These are phyloP conservation scores for Dovyalis caffra DNA, from an alignment of 345 rosid species.

Conservation along the genomic window DNA sequence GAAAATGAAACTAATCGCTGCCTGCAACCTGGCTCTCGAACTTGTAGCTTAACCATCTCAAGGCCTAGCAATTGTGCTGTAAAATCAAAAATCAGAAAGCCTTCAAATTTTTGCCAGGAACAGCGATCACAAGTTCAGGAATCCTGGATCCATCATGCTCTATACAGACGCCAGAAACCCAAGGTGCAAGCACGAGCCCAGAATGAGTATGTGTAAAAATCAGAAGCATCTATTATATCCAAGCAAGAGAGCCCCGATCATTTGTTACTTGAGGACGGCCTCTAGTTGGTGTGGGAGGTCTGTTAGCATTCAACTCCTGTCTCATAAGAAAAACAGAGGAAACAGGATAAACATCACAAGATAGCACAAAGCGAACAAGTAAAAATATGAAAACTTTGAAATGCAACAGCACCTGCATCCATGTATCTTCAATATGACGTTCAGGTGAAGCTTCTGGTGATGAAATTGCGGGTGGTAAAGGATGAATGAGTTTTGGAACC, in stretches of 20 bases:
- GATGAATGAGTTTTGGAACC: constrained; percentile 96
- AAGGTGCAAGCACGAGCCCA: constrained; percentile 40
- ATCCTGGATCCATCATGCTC: constrained; percentile 41
- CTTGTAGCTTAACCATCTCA: constrained; percentile 31
- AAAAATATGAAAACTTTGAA: constrained; percentile 1
- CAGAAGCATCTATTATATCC: constrained; percentile 51
- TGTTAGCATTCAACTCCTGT: constrained; percentile 91
- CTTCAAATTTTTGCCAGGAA: constrained; percentile 28
- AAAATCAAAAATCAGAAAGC: constrained; percentile 32
- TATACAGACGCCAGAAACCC: constrained; percentile 43
- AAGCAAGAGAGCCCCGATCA: constrained; percentile 89
- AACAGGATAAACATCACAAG: background rate
- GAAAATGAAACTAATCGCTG: constrained; percentile 22
- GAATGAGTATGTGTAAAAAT: constrained; percentile 30
- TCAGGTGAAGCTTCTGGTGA: constrained; percentile 86
- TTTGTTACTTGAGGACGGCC: constrained; percentile 85
- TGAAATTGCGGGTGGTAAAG: constrained; percentile 87
- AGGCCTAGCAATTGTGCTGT: constrained; percentile 24
- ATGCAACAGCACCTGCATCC: constrained; percentile 83
- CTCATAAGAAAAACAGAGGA: constrained; percentile 6
- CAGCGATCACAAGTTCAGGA: constrained; percentile 24
- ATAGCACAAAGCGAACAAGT: background rate
- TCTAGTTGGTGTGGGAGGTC: constrained; percentile 96
- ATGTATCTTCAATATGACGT: constrained; percentile 84
- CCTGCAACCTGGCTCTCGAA: constrained; percentile 36